These are phyloP conservation scores for Pestalotiopsis sp. DNA, from an alignment of 2,329 filamentous ascomycete genomes.

Conservation along the genomic window DNA sequence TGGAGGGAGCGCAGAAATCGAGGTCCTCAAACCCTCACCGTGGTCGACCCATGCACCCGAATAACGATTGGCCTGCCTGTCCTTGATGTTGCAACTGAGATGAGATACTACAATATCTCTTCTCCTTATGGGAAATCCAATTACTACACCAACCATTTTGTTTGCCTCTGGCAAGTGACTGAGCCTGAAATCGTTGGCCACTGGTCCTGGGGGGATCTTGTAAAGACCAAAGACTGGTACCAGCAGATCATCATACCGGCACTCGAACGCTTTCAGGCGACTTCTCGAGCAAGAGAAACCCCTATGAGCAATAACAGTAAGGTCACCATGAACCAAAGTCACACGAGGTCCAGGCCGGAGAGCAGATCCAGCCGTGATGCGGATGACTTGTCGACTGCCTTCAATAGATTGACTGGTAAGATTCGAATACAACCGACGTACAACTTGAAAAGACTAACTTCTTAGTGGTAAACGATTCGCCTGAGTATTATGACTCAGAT, in stretches of 20 bases:
- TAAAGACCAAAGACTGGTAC: not conserved
- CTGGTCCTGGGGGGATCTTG: not conserved
- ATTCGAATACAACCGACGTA: not conserved
- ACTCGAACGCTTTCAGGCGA: not conserved
- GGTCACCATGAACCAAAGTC: no score
- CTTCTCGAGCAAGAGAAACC: not conserved
- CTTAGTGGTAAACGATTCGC: not conserved
- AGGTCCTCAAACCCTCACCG: not conserved
- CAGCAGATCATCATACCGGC: not conserved
- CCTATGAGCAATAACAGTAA: not conserved
- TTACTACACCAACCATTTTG: not conserved
- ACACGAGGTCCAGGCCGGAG: not conserved
- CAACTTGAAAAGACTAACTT: not conserved
- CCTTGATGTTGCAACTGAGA: conserved; percentile 1
- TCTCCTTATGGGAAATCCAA: not conserved
- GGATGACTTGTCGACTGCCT: not conserved
- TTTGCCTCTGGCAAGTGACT: conserved; percentile 6
- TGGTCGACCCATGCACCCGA: not conserved
- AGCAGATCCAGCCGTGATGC: not conserved
- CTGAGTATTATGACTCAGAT: not conserved
- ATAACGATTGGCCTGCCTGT: not conserved
- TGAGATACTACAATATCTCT: not conserved
- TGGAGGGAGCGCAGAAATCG: not conserved
- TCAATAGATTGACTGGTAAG: not conserved
- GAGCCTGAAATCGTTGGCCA: not conserved